Evolutionary conservation across 768 basidiomycete species (phyloP).

Genomic region (Russula sp.): DNA sequence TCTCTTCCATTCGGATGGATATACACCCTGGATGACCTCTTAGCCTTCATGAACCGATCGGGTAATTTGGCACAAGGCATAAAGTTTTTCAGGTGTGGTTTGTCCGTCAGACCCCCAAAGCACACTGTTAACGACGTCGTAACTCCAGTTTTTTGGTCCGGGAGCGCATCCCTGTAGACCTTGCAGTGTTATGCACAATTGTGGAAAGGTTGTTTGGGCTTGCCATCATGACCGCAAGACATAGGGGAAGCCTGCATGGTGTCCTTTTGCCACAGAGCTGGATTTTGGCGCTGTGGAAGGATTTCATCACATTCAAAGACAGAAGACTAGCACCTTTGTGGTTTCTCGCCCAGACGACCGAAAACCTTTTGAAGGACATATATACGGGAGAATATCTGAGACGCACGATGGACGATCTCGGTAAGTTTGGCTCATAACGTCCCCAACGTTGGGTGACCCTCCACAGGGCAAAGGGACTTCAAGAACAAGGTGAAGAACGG

Average conservation of each 20-base stretch:
- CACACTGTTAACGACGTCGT: neutral
- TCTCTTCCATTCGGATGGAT: neutral
- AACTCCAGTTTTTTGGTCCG: conserved; percentile 41
- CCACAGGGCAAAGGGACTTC: neutral
- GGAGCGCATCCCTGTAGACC: conserved; percentile 36
- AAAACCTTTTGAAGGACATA: conserved; percentile 6
- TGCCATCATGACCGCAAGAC: conserved; percentile 34
- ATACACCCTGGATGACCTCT: conserved; percentile 2
- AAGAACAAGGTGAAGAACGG: neutral
- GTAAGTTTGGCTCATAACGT: neutral
- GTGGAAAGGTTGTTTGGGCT: conserved; percentile 44
- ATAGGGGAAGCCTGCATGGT: conserved; percentile 35
- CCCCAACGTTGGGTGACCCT: neutral
- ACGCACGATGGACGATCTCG: neutral
- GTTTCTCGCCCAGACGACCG: neutral
- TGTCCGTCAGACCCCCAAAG: neutral
- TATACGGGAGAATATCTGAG: conserved; percentile 14
- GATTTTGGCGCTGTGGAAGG: conserved; percentile 31
- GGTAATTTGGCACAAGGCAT: conserved; percentile 39
- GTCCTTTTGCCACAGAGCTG: conserved; percentile 51
- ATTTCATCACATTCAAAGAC: conserved; percentile 9
- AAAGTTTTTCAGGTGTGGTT: conserved; percentile 29
- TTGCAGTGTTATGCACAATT: conserved; percentile 45
- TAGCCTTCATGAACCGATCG: conserved; percentile 18
- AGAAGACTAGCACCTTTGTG: neutral